A percentile compares a stretch with the other conserved stretches of the same genome.
phyloP scores from a whole-genome alignment of 208 protist genomes.

The Acanthamoeba triangularis region DNA sequence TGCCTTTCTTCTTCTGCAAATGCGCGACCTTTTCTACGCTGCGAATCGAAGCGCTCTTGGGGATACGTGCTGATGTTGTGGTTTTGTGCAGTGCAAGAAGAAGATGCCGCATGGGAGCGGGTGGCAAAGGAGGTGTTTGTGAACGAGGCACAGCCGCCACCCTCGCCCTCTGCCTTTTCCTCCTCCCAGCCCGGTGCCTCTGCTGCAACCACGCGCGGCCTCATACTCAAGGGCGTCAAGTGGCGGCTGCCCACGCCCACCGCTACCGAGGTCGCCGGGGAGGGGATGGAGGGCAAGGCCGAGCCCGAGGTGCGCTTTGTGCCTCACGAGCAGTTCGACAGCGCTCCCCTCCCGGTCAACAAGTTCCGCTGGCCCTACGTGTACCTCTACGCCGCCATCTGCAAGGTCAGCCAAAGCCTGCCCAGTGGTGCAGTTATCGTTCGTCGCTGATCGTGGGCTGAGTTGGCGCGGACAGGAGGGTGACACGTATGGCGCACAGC shows the following conservation, averaged over 20 bases:
- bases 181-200: not conserved
- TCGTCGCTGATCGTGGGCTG: not conserved
- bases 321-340: constrained; percentile 64
- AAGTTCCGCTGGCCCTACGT: constrained; percentile 71
- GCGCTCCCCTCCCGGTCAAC: constrained; percentile 36
- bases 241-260: not conserved
- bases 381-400: constrained; percentile 58
- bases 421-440: no score
- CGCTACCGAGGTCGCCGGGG: not conserved
- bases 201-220: not conserved
- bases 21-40: not conserved
- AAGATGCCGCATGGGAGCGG: constrained; percentile 13
- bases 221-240: constrained; percentile 36
- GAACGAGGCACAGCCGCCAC: not conserved
- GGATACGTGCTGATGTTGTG: no score
- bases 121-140: constrained; percentile 25
- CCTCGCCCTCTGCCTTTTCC: not conserved
- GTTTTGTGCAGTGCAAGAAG: constrained; percentile 5
- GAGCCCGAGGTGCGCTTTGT: constrained; percentile 53
- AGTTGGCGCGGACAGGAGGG: not conserved
- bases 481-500: constrained; percentile 19
- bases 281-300: not conserved
- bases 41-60: no score
- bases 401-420: not conserved
- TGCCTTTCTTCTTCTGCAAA: no score